Conservation (phyloP, 129 eudicot species). For the Silybum marianum region DNA sequence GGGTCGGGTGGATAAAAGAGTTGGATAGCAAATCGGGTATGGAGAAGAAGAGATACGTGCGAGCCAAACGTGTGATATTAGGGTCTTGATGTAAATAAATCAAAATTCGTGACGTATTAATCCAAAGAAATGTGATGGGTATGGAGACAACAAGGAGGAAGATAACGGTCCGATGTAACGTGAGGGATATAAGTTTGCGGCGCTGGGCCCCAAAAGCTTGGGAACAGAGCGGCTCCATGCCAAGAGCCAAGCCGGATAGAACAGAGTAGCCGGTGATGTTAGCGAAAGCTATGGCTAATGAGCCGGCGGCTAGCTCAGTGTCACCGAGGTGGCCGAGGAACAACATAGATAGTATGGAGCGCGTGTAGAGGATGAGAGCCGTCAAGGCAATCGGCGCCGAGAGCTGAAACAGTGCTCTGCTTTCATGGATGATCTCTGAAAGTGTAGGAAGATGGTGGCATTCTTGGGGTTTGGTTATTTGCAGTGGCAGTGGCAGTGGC, state of each 20-base stretch:
- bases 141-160: conserved; percentile 35
- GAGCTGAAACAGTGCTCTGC: conserved; percentile 9
- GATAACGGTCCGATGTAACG: conserved; percentile 38
- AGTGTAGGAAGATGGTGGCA: conserved; percentile 3
- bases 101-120: conserved; percentile 36
- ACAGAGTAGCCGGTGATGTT: conserved; percentile 58
- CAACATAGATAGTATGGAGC: conserved; percentile 45
- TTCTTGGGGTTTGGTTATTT: neutral
- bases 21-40: conserved; percentile 50
- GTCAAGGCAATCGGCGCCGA: conserved; percentile 33
- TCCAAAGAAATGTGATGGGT: conserved; percentile 48
- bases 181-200: conserved; percentile 25
- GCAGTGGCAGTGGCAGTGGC: too few species aligned
- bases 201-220: conserved; percentile 54
- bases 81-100: conserved; percentile 41
- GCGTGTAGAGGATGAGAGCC: conserved; percentile 34
- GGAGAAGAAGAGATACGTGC: conserved; percentile 35
- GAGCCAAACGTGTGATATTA: conserved; percentile 33
- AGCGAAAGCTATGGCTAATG: conserved; percentile 47
- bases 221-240: conserved; percentile 56
- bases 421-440: conserved; percentile 11
- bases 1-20: conserved; percentile 52
- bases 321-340: conserved; percentile 52
- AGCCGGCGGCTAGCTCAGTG: conserved; percentile 45
- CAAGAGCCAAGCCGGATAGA: conserved; percentile 43